Evolutionary conservation across 805 yeast genomes (phyloP), one percentile per base, ranked within the genome.

Genomic region (Wickerhamomyces alni): DNA sequence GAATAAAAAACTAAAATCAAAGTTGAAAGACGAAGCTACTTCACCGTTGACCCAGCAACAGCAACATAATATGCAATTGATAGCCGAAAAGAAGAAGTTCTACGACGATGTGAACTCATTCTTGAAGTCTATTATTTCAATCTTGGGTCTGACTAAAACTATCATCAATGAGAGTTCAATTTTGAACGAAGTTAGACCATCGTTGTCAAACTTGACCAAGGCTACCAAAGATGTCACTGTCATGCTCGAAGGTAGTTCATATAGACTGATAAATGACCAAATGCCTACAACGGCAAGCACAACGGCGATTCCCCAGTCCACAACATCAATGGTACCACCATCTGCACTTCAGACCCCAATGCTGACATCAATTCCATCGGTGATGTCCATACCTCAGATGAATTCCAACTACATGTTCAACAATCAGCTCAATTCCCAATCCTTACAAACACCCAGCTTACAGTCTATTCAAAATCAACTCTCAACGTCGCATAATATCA

Each of bases 151-250:
- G 1, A 87, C 95, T 0, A 88, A 88, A 54, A 71, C 75, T 1
- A 80, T 94, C 2, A 82, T 91, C 77, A 74, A 76, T 39, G 96
- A 86, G 47, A 69, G 87, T 41, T 89, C 95, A 0, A 73, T 81
- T 13, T 68, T 91, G 37, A 80, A 83, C 50, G 96, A 86, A 40
- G 82, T 82, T 6, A 67, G 95, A 42, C 80, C 89, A 8, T 77
- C 85, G 6, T 73, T 91, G 62, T 86, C 95, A 0, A 75, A 79
- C 28, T 66, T 91, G 42, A 89, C 97, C 0, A 79, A 87, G 47
- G 84, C 89, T 3, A 87, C 96, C 4, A 91, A 91, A 54, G 98
- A 91, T 54, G 83, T 91, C 13, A 88, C 97, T 0, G 80, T 87
- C n/a, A 69, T 86, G 50, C 63, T 89, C 32, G 96, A 89, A 56